A percentile compares a stretch with the other conserved stretches of the same genome.
phyloP scores from a whole-genome alignment of 495 filamentous ascomycete genomes.

The Penicillium cosmopolitanum region DNA sequence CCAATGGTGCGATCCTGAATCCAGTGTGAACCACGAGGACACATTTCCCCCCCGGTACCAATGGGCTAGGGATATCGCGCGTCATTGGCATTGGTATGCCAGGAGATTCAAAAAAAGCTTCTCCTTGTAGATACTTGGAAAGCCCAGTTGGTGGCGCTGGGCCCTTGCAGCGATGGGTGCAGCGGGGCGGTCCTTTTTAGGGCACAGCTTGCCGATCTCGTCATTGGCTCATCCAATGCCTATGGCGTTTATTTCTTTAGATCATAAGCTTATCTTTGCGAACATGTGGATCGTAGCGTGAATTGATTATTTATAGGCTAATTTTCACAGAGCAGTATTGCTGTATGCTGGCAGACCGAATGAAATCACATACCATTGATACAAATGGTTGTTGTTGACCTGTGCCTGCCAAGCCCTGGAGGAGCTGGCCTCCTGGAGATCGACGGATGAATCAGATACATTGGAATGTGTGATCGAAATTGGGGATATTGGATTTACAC shows the following conservation, averaged over 20 bases:
- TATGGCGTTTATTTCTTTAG: not conserved
- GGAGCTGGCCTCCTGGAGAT: conserved; percentile 5
- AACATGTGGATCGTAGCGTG: not conserved
- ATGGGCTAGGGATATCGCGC: conserved; percentile 2
- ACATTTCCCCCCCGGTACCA: not conserved
- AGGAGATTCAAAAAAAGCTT: not conserved
- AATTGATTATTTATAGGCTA: not conserved
- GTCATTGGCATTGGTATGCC: conserved; percentile 17
- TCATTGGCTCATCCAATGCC: not conserved
- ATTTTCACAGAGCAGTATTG: not conserved
- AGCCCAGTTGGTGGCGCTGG: conserved; percentile 4
- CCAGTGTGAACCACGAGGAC: not conserved
- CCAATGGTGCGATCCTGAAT: conserved; percentile 12
- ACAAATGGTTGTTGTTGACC: not conserved
- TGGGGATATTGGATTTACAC: not conserved
- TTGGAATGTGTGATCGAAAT: conserved; percentile 19
- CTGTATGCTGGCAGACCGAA: no score
- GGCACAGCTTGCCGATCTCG: conserved; percentile 2
- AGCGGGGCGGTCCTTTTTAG: conserved; percentile 1
- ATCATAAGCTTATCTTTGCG: not conserved
- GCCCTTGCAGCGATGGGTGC: conserved; percentile 13
- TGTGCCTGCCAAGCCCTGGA: conserved; percentile 8
- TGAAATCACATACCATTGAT: not conserved
- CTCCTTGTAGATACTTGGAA: not conserved
- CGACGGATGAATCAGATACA: conserved; percentile 6